Conservation (phyloP, 768 basidiomycete species). For the Tylopilus sp. region DNA sequence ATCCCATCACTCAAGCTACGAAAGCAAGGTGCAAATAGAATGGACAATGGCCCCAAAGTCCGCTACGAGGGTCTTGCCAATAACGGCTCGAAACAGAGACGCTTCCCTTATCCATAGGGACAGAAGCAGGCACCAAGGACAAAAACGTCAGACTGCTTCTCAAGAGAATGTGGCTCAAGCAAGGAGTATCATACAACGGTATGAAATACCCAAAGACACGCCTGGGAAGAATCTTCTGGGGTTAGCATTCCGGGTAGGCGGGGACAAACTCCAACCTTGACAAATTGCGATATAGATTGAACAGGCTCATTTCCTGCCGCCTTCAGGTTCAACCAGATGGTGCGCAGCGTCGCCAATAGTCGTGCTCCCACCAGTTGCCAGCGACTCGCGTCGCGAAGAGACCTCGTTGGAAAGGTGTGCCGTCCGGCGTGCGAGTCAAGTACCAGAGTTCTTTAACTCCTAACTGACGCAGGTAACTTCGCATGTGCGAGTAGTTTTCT, state of each 20-base stretch:
- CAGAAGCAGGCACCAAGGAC: conserved; percentile 1
- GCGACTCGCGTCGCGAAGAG: conserved; percentile 43
- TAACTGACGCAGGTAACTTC: conserved; percentile 59
- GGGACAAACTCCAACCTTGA: conserved; percentile 22
- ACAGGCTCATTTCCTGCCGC: conserved; percentile 5
- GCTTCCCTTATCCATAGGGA: not conserved
- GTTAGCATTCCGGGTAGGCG: conserved; percentile 12
- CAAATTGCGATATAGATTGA: conserved; percentile 16
- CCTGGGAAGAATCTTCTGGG: conserved; percentile 10
- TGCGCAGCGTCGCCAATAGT: conserved; percentile 48
- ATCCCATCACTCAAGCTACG: conserved; percentile 3
- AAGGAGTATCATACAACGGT: conserved; percentile 1
- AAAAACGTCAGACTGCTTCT: not conserved
- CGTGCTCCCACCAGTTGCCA: conserved; percentile 56
- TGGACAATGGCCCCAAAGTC: conserved; percentile 5
- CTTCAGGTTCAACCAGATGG: conserved; percentile 15
- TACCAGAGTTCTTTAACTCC: conserved; percentile 67
- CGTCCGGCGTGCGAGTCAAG: conserved; percentile 39
- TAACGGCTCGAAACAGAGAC: conserved; percentile 6
- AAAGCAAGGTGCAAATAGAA: conserved; percentile 15
- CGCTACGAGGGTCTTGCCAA: conserved; percentile 2
- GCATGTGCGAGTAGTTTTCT: conserved; percentile 70
- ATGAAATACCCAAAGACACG: conserved; percentile 18
- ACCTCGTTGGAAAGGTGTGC: conserved; percentile 28
- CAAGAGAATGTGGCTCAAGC: conserved; percentile 6